Evolutionary conservation across 2,329 filamentous ascomycete species (phyloP), one percentile per base, ranked within the genome.

Genomic region (Amesomyces nigricolor): DNA sequence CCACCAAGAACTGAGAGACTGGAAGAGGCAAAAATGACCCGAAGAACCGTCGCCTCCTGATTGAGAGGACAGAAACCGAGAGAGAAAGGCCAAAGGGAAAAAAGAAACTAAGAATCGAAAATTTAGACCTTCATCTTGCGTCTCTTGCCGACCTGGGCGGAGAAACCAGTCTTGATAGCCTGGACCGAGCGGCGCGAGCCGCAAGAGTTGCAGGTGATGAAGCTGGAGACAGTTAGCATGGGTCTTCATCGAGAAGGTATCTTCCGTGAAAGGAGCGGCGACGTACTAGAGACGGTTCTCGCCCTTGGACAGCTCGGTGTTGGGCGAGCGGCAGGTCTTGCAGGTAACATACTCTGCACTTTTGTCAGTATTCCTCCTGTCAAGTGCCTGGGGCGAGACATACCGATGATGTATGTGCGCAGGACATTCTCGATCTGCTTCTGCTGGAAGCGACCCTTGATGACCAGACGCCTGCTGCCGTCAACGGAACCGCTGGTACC

Each of bases 81-180:
- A 53, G 58, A 56, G 46, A 54, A 53, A 46, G 29, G 30, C 44
- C 19, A 47, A 51, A 52, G 43, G 37, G 53, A 58, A 46, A 42
- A 56, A 53, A 51, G 54, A 40, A 47, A 49, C 47, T 47, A 40
- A 39, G 32, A 53, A 37, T 22, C 35, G 56, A 29, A 47, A 53
- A 7, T 61, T 80, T 91, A 95, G 74, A 81, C 88, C 74, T 89
- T 83, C 78, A 91, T 88, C 83, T 95, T 95, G 81, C 86, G 94
- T 82, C 94, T 88, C 88, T 96, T 96, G 73, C 94, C 94, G 74
- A 99, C 89, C 78, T 97, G 94, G 74, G 94, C 94, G 69, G 91
- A 95, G 91, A 99, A 99, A 91, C 94, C 94, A 60, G 91, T 96
- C 86, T 99, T 99, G 87, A 99, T 99, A 65, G 94, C 91, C 58